These are phyloP conservation scores for Calonectria naviculata DNA, from an alignment of 2,329 filamentous ascomycete genomes.

Conservation along the genomic window DNA sequence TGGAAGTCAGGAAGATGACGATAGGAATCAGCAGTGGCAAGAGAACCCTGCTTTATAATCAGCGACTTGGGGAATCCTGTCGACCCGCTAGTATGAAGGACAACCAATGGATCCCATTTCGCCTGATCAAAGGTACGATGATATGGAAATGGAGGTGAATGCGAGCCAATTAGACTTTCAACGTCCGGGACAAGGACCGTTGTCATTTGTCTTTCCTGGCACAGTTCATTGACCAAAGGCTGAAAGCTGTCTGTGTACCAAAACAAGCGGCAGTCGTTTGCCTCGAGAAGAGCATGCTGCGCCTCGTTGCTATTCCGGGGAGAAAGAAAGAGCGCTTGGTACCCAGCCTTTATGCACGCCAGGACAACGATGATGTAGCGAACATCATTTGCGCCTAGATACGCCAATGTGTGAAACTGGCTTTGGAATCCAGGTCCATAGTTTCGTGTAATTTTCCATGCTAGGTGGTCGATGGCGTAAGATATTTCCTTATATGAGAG, in stretches of 20 bases:
- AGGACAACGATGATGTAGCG: slow-evolving; percentile 50
- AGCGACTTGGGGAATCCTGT: slow-evolving; percentile 47
- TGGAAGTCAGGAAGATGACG: slow-evolving; percentile 18
- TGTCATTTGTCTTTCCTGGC: slow-evolving; percentile 22
- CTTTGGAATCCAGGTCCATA: neutral
- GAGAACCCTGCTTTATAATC: slow-evolving; percentile 22
- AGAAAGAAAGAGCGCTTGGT: slow-evolving; percentile 48
- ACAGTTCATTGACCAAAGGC: neutral
- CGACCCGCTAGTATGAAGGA: slow-evolving; percentile 50
- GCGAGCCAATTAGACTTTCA: neutral
- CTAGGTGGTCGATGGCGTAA: neutral
- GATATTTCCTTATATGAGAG: neutral
- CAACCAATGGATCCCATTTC: slow-evolving; percentile 38
- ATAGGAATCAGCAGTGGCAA: slow-evolving; percentile 23
- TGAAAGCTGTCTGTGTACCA: neutral
- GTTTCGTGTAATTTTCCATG: neutral
- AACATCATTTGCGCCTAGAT: slow-evolving; percentile 49
- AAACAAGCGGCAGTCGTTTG: slow-evolving; percentile 34
- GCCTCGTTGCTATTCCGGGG: slow-evolving; percentile 45
- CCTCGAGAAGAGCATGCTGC: slow-evolving; percentile 40
- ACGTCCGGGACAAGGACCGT: slow-evolving; percentile 26
- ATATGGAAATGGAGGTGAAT: slow-evolving; percentile 39
- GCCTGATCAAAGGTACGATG: slow-evolving; percentile 44
- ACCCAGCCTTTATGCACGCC: slow-evolving; percentile 55
- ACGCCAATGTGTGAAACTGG: slow-evolving; percentile 41